Base-by-base conservation (phyloP, 2,329 filamentous ascomycete genomes). In the Nothomitra cinnamomea region DNA sequence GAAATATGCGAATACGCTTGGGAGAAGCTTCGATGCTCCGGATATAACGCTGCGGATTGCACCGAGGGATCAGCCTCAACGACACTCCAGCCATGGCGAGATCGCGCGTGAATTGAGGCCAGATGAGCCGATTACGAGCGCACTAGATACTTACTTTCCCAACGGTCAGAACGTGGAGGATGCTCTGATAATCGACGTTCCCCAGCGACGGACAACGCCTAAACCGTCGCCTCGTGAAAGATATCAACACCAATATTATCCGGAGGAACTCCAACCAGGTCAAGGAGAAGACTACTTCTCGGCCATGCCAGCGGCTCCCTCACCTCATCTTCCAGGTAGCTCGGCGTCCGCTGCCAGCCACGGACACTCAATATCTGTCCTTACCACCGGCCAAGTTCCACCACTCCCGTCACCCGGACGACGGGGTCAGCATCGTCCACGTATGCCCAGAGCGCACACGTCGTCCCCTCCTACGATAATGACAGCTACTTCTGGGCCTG, bases 1-100 rank as follows among this genome's bases (percentile, higher is more conserved):
- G 62, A 96, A 96, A 71, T 98, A 96, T 67, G 80, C 82, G 61
- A 96, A 98, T 68, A 94, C 88, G 13, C 74, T 98, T 24, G 90
- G 90, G 51, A 82, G 82, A 60, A 85, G 78, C 52, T 95, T 89
- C 66, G 92, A 98, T 69, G 77, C 92, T 10, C 92, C 92, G 12
- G 92, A 98, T 66, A 77, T 98, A 55, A 81, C 78, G 10, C 73
- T 96, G 58, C 81, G 85, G 58, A 85, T 96, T 60, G 66, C 76
- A 15, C 79, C 85, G n/a, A 77, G 87, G 54, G 83, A 87, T 40
- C 64, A 64, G 22, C 62, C 65, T 15, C 40, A 48, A 21, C 65
- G 67, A 56, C 64, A 67, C 52, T 56, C 61, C 68, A 76, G 64
- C 68, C 54, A 57, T 7, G 57, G 58, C 71, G 57, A 71, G 63